Percentiles rank a stretch among this genome's conserved stretches.
phyloP scores from a whole-genome alignment of 139 green algal genomes.

The Chlorella sorokiniana region DNA sequence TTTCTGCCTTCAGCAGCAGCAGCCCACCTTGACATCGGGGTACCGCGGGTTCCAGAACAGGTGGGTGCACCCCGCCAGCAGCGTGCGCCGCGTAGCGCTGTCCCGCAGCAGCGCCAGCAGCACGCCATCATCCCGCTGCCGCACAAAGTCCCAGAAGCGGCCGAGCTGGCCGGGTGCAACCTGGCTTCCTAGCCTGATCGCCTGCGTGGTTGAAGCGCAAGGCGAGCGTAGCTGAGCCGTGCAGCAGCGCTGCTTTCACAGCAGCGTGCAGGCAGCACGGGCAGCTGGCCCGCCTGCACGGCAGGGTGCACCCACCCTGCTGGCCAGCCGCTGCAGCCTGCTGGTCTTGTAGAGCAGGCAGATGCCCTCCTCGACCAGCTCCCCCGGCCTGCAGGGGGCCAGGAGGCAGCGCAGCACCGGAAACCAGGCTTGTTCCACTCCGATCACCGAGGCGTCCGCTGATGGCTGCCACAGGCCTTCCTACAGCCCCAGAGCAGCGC shows the following conservation, averaged over 20 bases:
- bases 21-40: slow-evolving; percentile 62
- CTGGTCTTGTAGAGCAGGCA: slow-evolving; percentile 43
- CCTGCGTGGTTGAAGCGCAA: neutral
- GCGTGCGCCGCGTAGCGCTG: neutral
- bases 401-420: neutral
- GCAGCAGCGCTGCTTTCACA: neutral
- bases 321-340: slow-evolving; percentile 14
- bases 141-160: slow-evolving; percentile 10
- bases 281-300: neutral
- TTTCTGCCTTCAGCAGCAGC: too few species aligned
- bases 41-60: slow-evolving; percentile 60
- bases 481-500: too few species aligned
- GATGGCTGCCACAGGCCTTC: too few species aligned
- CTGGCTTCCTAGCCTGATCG: neutral
- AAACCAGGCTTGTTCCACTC: too few species aligned
- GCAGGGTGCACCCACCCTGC: slow-evolving; percentile 24
- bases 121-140: slow-evolving; percentile 32
- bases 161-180: neutral
- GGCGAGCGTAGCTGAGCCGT: neutral
- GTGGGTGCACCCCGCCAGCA: slow-evolving; percentile 59
- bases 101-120: slow-evolving; percentile 53
- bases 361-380: slow-evolving; percentile 45
- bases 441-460: too few species aligned
- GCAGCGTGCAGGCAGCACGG: neutral
- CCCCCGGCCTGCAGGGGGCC: neutral